Evolutionary conservation across 371 early-diverging fungal species (phyloP), one percentile per base, ranked within the genome.

Genomic region (Lichtheimia ramosa): DNA sequence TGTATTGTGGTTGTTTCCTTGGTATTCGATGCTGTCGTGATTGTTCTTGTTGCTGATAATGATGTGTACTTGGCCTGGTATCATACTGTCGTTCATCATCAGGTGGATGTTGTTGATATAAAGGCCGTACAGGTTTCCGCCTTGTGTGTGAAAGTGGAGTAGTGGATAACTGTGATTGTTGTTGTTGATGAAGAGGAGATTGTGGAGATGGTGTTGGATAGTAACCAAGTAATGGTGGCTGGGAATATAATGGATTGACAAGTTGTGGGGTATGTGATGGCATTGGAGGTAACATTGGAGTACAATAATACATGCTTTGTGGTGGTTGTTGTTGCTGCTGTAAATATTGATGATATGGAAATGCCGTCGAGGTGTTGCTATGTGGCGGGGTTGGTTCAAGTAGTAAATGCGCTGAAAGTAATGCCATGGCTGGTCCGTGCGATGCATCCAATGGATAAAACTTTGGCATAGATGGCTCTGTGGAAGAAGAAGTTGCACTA

Each of bases 361-460:
- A n/a, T n/a, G 27, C 2, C 10, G 52, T 8, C 20, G 34, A 18
- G 24, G 54, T 2, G n/a, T 54, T 28, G 23, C 7, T 23, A 14
- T 43, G 41, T 34, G 6, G 34, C 34, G 34, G 34, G 21, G 41
- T 43, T 40, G 64, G 54, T 23, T 53, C 51, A 15, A 61, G 49
- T 39, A 63, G 55, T 43, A 48, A 50, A 42, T 52, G 46, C 3
- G 41, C 57, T 21, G 66, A 40, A 4, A 65, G 50, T 42, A 65
- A 40, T 16, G 48, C 42, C 57, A 61, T 48, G 13, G 61, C 52
- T 51, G 61, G 61, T 23, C 54, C 61, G 61, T 65, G 54, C 57
- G 58, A 43, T n/a, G 55, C 49, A 34, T 57, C 54, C 7, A 65
- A 42, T 23, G 66, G 66, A 24, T 54, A 65, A 48, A 65, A 60